These are phyloP conservation scores for Cavenderia fasciculata DNA, from an alignment of 78 protist species.

Conservation along the genomic window DNA sequence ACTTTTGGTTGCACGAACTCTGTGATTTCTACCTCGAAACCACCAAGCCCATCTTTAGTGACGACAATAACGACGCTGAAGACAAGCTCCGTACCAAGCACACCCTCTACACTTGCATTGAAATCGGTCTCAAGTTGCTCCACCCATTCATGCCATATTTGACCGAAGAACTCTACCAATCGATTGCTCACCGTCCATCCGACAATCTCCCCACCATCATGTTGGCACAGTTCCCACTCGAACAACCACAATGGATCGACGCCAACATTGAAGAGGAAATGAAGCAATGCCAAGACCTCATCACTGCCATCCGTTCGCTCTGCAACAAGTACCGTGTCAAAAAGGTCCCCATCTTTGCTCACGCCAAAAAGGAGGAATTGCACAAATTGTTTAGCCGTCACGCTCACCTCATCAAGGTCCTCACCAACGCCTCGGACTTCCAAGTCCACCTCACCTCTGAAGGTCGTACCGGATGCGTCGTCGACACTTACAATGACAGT, in stretches of 20 bases:
- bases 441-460: neutral
- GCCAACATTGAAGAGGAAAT: constrained; percentile 56
- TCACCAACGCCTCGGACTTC: constrained; percentile 12
- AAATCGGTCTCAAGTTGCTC: constrained; percentile 90
- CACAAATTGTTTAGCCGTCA: neutral
- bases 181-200: constrained; percentile 81
- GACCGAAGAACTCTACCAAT: constrained; percentile 97
- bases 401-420: constrained; percentile 22
- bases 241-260: constrained; percentile 22
- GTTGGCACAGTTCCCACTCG: constrained; percentile 80
- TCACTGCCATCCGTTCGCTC: constrained; percentile 59
- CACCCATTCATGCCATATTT: constrained; percentile 99
- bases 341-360: constrained; percentile 20
- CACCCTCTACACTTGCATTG: constrained; percentile 86
- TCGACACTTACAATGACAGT: constrained; percentile 15
- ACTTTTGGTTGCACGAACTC: constrained; percentile 88
- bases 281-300: constrained; percentile 45
- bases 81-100: constrained; percentile 59
- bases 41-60: constrained; percentile 75
- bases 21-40: constrained; percentile 97
- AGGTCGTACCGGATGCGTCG: constrained; percentile 30
- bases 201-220: constrained; percentile 72
- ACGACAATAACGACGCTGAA: constrained; percentile 16
- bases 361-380: constrained; percentile 26
- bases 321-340: constrained; percentile 45